These are phyloP conservation scores for Mycotypha africana DNA, from an alignment of 371 early-diverging fungal genomes.

Conservation along the genomic window DNA sequence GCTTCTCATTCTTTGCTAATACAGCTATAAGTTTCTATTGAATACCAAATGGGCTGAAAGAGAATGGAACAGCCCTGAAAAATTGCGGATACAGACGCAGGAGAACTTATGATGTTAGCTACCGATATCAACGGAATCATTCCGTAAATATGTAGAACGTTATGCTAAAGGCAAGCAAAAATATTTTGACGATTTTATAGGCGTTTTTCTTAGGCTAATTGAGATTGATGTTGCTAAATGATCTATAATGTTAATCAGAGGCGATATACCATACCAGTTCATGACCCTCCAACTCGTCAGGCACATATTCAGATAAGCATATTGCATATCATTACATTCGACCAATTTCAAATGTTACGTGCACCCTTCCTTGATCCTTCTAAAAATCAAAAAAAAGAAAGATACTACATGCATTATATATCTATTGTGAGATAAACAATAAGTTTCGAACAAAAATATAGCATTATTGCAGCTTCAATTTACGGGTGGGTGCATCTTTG, in stretches of 20 bases:
- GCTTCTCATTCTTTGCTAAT: neutral
- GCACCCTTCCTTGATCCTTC: too few species aligned
- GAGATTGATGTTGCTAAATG: conserved; percentile 71
- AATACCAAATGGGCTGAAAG: conserved; percentile 61
- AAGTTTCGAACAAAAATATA: too few species aligned
- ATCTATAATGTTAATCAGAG: conserved; percentile 42
- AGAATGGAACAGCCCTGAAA: conserved; percentile 77
- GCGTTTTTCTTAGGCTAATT: conserved; percentile 74
- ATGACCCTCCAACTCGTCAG: too few species aligned
- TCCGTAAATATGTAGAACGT: conserved; percentile 68
- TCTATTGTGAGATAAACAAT: too few species aligned
- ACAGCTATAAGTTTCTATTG: conserved; percentile 62
- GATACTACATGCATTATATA: too few species aligned
- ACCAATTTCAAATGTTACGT: too few species aligned
- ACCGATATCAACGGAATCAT: conserved; percentile 69
- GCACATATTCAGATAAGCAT: too few species aligned
- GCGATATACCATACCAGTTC: too few species aligned
- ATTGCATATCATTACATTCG: too few species aligned
- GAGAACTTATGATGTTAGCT: conserved; percentile 83
- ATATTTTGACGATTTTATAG: conserved; percentile 79
- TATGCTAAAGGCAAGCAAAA: conserved; percentile 74
- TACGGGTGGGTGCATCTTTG: too few species aligned
- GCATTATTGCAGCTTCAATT: too few species aligned
- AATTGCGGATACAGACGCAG: conserved; percentile 62
- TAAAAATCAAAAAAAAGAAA: too few species aligned